Conservation (phyloP, 208 protist species). For the Sergeia podlipaevii region DNA sequence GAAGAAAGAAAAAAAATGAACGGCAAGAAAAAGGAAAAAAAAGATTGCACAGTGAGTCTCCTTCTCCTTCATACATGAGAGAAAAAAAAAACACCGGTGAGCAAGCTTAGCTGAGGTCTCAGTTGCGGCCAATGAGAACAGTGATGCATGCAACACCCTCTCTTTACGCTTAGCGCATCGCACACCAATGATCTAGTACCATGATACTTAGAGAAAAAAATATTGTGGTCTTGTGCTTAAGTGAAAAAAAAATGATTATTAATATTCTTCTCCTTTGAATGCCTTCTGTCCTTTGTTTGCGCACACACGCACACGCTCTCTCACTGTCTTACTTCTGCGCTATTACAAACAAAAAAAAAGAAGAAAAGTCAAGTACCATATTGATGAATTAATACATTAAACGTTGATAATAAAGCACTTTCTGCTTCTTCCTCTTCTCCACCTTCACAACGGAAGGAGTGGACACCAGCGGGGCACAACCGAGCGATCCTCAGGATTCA, state of each 20-base stretch:
- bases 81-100: too few relatives aligned
- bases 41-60: neutral
- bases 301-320: neutral
- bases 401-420: too few relatives aligned
- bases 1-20: neutral
- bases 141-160: too few relatives aligned
- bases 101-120: too few relatives aligned
- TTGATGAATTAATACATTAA: neutral
- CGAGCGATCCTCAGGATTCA: slow-evolving; percentile 20
- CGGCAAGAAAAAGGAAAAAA: neutral
- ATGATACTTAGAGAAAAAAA: neutral
- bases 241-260: neutral
- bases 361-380: neutral
- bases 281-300: neutral
- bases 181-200: too few relatives aligned
- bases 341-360: too few relatives aligned
- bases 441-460: slow-evolving; percentile 17
- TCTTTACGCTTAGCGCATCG: too few relatives aligned
- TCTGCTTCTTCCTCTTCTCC: too few relatives aligned
- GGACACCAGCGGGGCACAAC: slow-evolving; percentile 67
- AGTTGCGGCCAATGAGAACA: too few relatives aligned
- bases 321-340: neutral
- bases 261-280: too few relatives aligned
- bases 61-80: neutral
- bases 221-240: too few relatives aligned